A percentile compares a stretch with the other conserved stretches of the same genome.
These are phyloP conservation scores for Candida multigemmis DNA, from an alignment of 805 yeast species.

Conservation along the genomic window DNA sequence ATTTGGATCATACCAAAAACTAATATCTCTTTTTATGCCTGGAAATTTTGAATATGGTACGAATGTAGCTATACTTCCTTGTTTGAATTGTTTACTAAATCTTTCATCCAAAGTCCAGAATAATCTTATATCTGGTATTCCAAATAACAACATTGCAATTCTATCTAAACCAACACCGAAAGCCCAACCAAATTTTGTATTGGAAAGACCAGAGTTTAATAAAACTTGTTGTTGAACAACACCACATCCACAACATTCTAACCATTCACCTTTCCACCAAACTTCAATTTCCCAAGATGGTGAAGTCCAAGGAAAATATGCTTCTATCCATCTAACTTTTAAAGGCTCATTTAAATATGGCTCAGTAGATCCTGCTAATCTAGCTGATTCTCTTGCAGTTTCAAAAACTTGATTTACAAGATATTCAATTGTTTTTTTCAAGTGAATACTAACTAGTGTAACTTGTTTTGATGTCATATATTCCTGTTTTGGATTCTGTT, in stretches of 20 bases:
- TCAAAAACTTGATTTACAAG: slow-evolving; percentile 77
- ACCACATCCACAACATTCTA: slow-evolving; percentile 96
- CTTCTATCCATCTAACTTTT: slow-evolving; percentile 89
- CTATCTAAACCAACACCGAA: slow-evolving; percentile 94
- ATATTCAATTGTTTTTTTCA: slow-evolving; percentile 79
- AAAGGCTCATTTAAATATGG: slow-evolving; percentile 65
- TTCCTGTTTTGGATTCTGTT: slow-evolving; percentile 70
- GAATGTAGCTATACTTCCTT: slow-evolving; percentile 61
- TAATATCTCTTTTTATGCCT: slow-evolving; percentile 74
- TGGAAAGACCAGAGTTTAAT: slow-evolving; percentile 54
- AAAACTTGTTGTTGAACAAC: slow-evolving; percentile 74
- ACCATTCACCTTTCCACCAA: slow-evolving; percentile 98
- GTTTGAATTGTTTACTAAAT: slow-evolving; percentile 62
- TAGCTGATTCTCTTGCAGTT: slow-evolving; percentile 55
- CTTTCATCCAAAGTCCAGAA: slow-evolving; percentile 86
- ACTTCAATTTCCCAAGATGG: slow-evolving; percentile 99
- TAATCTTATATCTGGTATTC: slow-evolving; percentile 88
- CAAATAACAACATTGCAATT: slow-evolving; percentile 91
- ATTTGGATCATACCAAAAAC: slow-evolving; percentile 74
- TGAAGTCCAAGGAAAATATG: slow-evolving; percentile 96
- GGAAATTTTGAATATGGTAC: slow-evolving; percentile 90
- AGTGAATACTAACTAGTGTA: slow-evolving; percentile 60
- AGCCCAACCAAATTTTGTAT: slow-evolving; percentile 85
- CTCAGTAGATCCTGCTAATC: slow-evolving; percentile 46
- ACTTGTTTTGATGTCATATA: slow-evolving; percentile 67